Base-by-base conservation (phyloP, 2,329 filamentous ascomycete genomes). In the Fusarium nygamai region DNA sequence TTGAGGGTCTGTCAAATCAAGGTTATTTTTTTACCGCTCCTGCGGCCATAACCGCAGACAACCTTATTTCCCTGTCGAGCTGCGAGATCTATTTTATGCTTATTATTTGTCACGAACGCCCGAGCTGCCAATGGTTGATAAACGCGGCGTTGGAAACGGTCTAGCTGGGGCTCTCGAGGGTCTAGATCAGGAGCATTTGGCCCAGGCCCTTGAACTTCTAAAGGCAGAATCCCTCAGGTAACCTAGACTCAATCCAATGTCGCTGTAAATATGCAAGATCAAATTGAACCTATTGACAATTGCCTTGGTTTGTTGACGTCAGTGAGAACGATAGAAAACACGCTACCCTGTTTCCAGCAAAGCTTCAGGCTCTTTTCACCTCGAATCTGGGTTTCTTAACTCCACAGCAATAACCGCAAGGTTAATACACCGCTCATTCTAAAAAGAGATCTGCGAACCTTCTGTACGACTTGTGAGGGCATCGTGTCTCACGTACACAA, bases 11-110 rank as follows among this genome's bases (percentile, higher is more conserved):
- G 51, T 38, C 58, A 73, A 63, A 67, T 71, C 71, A 73, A 71
- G 70, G 66, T 62, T 73, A 62, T 51, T 33, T 67, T 65, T 60
- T 73, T 57, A 38, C 61, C 53, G 72, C 56, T 48, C 53, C 60
- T 51, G 69, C 72, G 60, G 72, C 57, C 44, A 60, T 31, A 60
- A 58, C 66, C 61, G 61, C 69, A 60, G 64, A 46, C 66, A 71
- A 70, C 46, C 68, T 56, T 74, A 58, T 43, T 44, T 69, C 60
- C 60, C 51, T 62, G 38, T 27, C 34, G 22, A 62, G 63, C 56
- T 72, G 71, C 47, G 51, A 62, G 67, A 63, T 72, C 53, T 58
- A 60, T 65, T n/a, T 63, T 69, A 67, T 71, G 68, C 64, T 66
- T 71, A 67, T 60, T 62, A 38, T 51, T 68, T 72, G 44, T 56